Conservation (phyloP, 352 stramenopile species). For the Phytophthora lateralis region DNA sequence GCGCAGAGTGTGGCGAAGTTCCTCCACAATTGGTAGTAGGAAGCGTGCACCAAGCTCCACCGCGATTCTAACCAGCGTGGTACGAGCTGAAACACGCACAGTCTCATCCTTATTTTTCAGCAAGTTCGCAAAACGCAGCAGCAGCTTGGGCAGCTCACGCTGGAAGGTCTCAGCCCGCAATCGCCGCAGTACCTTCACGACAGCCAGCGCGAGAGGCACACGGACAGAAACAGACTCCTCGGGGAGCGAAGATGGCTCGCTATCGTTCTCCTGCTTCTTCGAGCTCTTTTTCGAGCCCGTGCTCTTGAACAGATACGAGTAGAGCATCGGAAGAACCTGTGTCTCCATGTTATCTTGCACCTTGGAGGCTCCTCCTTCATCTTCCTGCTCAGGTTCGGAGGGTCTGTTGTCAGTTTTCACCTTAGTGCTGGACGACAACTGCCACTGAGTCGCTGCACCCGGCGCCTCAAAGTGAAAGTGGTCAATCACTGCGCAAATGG, state of each 20-base stretch:
- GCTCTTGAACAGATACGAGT: conserved; percentile 87
- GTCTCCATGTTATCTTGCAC: conserved; percentile 81
- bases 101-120: conserved; percentile 93
- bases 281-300: conserved; percentile 76
- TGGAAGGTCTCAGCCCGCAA: conserved; percentile 92
- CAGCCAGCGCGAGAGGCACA: conserved; percentile 93
- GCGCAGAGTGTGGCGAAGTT: conserved; percentile 83
- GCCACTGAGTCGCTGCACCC: conserved; percentile 45
- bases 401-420: conserved; percentile 4
- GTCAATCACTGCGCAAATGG: conserved; percentile 96
- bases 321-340: conserved; percentile 86
- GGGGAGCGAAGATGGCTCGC: conserved; percentile 41
- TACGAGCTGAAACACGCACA: conserved; percentile 90
- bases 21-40: conserved; percentile 83
- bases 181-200: conserved; percentile 97
- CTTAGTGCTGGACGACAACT: conserved; percentile 17
- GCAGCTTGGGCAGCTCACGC: conserved; percentile 93
- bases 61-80: conserved; percentile 95
- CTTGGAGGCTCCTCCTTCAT: conserved; percentile 48
- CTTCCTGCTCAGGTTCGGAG: conserved; percentile 15
- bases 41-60: conserved; percentile 88
- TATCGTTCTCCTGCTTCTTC: conserved; percentile 55
- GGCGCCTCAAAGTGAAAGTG: conserved; percentile 94
- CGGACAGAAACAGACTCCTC: conserved; percentile 69
- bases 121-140: conserved; percentile 91